These are phyloP conservation scores for Pichia manshurica DNA, from an alignment of 805 yeast species.

Conservation along the genomic window DNA sequence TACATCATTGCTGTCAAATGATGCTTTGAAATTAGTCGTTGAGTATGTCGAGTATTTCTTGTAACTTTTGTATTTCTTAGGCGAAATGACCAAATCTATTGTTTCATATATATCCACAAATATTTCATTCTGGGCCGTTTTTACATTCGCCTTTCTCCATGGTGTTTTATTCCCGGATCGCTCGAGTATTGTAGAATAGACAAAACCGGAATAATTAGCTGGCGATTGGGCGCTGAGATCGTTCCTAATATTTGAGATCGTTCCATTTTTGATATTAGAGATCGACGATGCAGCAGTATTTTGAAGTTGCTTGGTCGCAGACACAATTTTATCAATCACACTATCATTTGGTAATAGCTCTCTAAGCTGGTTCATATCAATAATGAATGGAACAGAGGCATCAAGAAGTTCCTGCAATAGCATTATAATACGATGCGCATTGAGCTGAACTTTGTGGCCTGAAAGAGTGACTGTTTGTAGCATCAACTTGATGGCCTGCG, in stretches of 20 bases:
- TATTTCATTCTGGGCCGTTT: conserved; percentile 74
- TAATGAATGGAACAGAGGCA: conserved; percentile 64
- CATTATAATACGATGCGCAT: conserved; percentile 64
- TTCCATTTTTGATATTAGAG: conserved; percentile 24
- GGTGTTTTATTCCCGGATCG: conserved; percentile 44
- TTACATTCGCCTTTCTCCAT: conserved; percentile 75
- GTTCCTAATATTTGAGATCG: conserved; percentile 10
- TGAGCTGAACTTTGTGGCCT: conserved; percentile 54
- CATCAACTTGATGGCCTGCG: conserved; percentile 36
- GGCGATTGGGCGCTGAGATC: conserved; percentile 10
- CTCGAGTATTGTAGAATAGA: conserved; percentile 24
- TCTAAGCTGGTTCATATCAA: conserved; percentile 64
- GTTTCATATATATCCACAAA: conserved; percentile 77
- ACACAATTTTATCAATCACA: conserved; percentile 46
- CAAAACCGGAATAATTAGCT: neutral
- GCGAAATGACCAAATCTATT: conserved; percentile 47
- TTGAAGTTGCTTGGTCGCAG: conserved; percentile 33
- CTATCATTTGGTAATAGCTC: conserved; percentile 66
- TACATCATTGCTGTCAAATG: neutral
- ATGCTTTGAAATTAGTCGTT: neutral
- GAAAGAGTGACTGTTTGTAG: conserved; percentile 45
- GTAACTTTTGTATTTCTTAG: conserved; percentile 21
- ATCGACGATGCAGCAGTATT: conserved; percentile 29
- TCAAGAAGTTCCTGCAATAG: conserved; percentile 75
- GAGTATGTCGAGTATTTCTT: conserved; percentile 1